phyloP scores from a whole-genome alignment of 2,329 filamentous ascomycete species.

The Cercospora citrullina region DNA sequence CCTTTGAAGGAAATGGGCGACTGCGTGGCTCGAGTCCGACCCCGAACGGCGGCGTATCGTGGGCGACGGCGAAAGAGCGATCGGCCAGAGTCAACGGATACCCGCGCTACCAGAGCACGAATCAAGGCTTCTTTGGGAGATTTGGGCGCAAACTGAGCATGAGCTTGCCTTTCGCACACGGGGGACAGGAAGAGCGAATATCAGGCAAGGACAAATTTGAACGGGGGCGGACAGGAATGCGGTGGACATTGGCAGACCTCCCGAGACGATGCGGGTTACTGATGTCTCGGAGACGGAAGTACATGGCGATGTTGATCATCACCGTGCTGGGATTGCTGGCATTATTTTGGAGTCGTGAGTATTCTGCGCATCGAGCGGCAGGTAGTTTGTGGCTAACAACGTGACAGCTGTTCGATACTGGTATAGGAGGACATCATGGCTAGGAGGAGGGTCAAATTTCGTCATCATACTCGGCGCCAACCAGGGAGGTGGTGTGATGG shows the following conservation, averaged over 20 bases:
- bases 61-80: constrained; percentile 79
- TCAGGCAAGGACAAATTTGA: constrained; percentile 76
- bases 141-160: constrained; percentile 80
- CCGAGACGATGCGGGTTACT: constrained; percentile 32
- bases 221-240: constrained; percentile 46
- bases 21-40: constrained; percentile 63
- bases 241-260: constrained; percentile 25
- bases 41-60: constrained; percentile 60
- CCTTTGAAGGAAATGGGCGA: constrained; percentile 51
- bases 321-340: constrained; percentile 29
- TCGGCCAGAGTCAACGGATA: constrained; percentile 71
- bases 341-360: constrained; percentile 34
- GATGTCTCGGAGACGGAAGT: constrained; percentile 35
- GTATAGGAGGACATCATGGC: constrained; percentile 70
- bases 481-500: constrained; percentile 94
- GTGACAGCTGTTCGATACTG: constrained; percentile 55
- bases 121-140: constrained; percentile 82
- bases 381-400: constrained; percentile 18
- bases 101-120: constrained; percentile 73
- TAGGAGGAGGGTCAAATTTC: constrained; percentile 85
- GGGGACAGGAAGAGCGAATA: constrained; percentile 51
- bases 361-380: neutral
- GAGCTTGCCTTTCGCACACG: constrained; percentile 67
- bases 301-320: constrained; percentile 31
- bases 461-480: constrained; percentile 94